Evolutionary conservation across 2,329 filamentous ascomycete species (phyloP).

Genomic region (Fusarium ramigenum): DNA sequence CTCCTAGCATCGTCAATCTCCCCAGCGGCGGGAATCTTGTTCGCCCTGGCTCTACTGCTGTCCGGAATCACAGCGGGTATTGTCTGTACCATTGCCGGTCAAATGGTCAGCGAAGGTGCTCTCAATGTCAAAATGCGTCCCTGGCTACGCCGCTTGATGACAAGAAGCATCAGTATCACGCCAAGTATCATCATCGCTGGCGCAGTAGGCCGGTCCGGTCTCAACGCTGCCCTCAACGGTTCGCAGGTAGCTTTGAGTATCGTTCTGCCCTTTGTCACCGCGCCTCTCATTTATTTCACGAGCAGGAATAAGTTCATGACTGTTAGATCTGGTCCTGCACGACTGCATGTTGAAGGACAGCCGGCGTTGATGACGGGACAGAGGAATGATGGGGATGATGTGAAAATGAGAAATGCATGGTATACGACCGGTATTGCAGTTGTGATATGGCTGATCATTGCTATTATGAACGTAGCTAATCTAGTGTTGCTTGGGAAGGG

Average conservation of each 20-base stretch:
- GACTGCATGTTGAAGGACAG: not conserved
- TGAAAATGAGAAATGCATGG: slow-evolving; percentile 79
- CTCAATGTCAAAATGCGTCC: slow-evolving; percentile 71
- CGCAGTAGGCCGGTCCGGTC: slow-evolving; percentile 75
- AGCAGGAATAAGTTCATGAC: slow-evolving; percentile 84
- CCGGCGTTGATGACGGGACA: not conserved
- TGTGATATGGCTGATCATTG: slow-evolving; percentile 77
- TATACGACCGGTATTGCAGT: slow-evolving; percentile 64
- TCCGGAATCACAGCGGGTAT: slow-evolving; percentile 85
- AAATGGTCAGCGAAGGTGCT: slow-evolving; percentile 89
- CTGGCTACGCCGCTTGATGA: slow-evolving; percentile 82
- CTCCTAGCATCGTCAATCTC: slow-evolving; percentile 76
- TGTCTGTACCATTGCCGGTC: slow-evolving; percentile 87
- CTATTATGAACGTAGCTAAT: slow-evolving; percentile 81
- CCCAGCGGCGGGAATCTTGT: slow-evolving; percentile 81
- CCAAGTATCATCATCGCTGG: slow-evolving; percentile 86
- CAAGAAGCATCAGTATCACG: slow-evolving; percentile 81
- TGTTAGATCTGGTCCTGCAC: slow-evolving; percentile 49
- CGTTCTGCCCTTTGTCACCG: slow-evolving; percentile 83
- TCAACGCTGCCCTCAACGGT: slow-evolving; percentile 77
- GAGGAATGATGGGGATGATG: not conserved
- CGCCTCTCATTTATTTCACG: slow-evolving; percentile 87
- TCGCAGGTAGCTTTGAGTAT: slow-evolving; percentile 82
- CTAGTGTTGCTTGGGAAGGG: slow-evolving; percentile 57
- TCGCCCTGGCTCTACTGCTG: slow-evolving; percentile 81